These are phyloP conservation scores for Xylariales sp. DNA, from an alignment of 2,329 filamentous ascomycete genomes.

Conservation along the genomic window DNA sequence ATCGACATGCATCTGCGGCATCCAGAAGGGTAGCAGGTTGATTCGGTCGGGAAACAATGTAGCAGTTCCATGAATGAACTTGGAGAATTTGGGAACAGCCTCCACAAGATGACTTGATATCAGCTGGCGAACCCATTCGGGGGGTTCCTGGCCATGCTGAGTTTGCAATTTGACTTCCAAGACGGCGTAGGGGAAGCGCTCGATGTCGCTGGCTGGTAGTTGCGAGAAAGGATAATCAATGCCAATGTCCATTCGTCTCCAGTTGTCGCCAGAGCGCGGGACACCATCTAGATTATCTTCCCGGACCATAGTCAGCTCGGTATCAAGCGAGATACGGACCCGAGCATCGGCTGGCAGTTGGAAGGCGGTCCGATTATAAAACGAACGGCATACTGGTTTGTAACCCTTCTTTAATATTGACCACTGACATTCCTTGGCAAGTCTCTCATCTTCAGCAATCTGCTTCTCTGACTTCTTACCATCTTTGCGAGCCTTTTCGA, in stretches of 20 bases:
- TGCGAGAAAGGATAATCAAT: conserved; percentile 94
- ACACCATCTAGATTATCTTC: conserved; percentile 91
- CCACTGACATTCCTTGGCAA: conserved; percentile 91
- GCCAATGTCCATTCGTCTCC: conserved; percentile 95
- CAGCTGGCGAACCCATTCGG: conserved; percentile 92
- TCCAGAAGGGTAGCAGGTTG: conserved; percentile 90
- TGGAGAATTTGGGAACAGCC: conserved; percentile 98
- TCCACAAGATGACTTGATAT: conserved; percentile 93
- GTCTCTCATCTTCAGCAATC: conserved; percentile 83
- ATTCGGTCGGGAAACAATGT: conserved; percentile 83
- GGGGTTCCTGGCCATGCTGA: conserved; percentile 88
- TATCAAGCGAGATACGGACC: conserved; percentile 94
- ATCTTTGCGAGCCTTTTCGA: conserved; percentile 93
- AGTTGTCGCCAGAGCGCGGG: conserved; percentile 76
- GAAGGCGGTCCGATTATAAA: conserved; percentile 97
- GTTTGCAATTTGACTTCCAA: conserved; percentile 98
- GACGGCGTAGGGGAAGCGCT: conserved; percentile 91
- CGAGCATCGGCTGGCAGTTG: conserved; percentile 94
- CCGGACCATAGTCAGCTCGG: conserved; percentile 88
- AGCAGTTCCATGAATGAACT: conserved; percentile 95
- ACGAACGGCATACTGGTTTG: conserved; percentile 84
- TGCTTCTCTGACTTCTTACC: conserved; percentile 90
- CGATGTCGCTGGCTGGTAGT: conserved; percentile 76
- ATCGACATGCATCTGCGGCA: conserved; percentile 96
- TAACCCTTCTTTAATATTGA: conserved; percentile 83